Conservation (phyloP, 164 flowering plant genomes). For the Berberis thunbergii region DNA sequence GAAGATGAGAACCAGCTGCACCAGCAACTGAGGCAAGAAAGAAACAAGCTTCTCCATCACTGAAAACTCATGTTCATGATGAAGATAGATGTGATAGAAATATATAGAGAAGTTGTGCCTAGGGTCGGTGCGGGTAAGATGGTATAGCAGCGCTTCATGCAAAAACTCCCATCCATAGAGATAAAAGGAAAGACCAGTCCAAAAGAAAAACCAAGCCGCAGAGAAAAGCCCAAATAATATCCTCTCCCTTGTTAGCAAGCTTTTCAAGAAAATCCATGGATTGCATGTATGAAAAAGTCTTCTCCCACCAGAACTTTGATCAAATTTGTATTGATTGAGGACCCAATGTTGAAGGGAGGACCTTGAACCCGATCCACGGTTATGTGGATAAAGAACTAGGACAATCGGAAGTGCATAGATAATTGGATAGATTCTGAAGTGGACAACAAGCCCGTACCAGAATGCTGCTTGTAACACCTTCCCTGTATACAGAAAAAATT, state of each 20-base stretch:
- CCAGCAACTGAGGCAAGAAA: constrained; percentile 74
- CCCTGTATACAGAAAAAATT: constrained; percentile 34
- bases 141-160: constrained; percentile 83
- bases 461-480: constrained; percentile 63
- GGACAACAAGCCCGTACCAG: constrained; percentile 95
- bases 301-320: constrained; percentile 10
- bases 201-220: constrained; percentile 52
- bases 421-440: constrained; percentile 87
- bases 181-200: constrained; percentile 58
- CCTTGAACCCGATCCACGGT: constrained; percentile 34
- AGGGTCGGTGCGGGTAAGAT: constrained; percentile 96
- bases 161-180: constrained; percentile 80
- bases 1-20: constrained; percentile 61
- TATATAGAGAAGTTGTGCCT: constrained; percentile 94
- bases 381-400: constrained; percentile 49
- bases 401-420: constrained; percentile 83
- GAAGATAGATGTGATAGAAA: constrained; percentile 89
- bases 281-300: constrained; percentile 2
- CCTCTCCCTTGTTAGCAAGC: constrained; percentile 42
- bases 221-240: constrained; percentile 61
- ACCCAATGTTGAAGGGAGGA: constrained; percentile 44
- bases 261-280: constrained; percentile 23
- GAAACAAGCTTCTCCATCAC: constrained; percentile 67
- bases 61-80: constrained; percentile 49
- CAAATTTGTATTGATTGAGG: constrained; percentile 13